phyloP scores from a whole-genome alignment of 2,329 filamentous ascomycete species.

The Fonsecaea pugnacius region DNA sequence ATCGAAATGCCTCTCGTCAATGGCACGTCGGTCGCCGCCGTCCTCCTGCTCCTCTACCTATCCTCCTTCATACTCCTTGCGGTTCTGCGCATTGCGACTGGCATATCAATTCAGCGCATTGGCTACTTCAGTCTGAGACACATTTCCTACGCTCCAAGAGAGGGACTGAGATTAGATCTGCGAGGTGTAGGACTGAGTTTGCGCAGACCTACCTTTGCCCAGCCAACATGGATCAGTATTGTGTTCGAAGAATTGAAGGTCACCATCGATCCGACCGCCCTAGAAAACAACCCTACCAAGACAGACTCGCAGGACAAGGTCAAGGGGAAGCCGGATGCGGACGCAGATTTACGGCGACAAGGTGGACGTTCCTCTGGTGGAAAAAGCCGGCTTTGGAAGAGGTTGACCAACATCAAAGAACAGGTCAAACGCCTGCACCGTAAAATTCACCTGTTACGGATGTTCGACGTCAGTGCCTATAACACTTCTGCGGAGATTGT shows the following conservation, averaged over 20 bases:
- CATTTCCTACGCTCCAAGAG: constrained; percentile 84
- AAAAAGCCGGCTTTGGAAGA: constrained; percentile 78
- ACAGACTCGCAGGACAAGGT: constrained; percentile 30
- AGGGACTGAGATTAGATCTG: constrained; percentile 88
- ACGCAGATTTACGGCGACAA: constrained; percentile 36
- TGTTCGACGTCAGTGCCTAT: constrained; percentile 85
- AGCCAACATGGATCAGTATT: constrained; percentile 94
- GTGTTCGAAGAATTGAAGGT: constrained; percentile 84
- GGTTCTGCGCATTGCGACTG: constrained; percentile 86
- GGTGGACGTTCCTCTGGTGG: constrained; percentile 22
- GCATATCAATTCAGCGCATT: constrained; percentile 92
- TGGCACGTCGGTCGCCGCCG: constrained; percentile 82
- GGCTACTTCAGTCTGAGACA: constrained; percentile 90
- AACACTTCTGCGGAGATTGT: constrained; percentile 77
- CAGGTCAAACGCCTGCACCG: constrained; percentile 82
- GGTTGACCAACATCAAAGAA: constrained; percentile 78
- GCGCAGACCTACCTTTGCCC: constrained; percentile 92
- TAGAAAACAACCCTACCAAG: constrained; percentile 50
- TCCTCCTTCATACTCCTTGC: constrained; percentile 93
- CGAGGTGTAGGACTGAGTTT: constrained; percentile 84
- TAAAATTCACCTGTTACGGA: constrained; percentile 82
- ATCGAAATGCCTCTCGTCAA: constrained; percentile 52
- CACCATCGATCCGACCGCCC: constrained; percentile 74
- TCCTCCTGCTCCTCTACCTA: constrained; percentile 85
- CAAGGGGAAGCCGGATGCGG: constrained; percentile 30